Evolutionary conservation across 2,329 filamentous ascomycete genomes (phyloP), one percentile per base, ranked within the genome.

Genomic region (Penicillium occitanis): DNA sequence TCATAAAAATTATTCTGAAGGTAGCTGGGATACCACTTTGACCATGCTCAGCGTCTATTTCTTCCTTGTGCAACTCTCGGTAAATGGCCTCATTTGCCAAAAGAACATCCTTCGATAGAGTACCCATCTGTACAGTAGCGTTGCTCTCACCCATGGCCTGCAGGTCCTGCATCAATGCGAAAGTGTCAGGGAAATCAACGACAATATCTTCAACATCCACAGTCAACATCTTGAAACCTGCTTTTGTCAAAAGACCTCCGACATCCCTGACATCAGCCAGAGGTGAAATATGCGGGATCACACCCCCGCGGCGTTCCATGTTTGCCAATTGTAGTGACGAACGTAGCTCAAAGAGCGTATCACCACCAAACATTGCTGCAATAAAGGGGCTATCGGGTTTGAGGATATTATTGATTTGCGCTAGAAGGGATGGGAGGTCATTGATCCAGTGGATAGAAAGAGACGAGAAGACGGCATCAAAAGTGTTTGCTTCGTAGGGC

Each of bases 191-290:
- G 75, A 93, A 99, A 76, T 97, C 93, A 35, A 99, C 92, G 33
- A 98, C 88, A 61, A 99, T 96, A 78, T 99, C 95, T 78, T 99
- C 96, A 14, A 99, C 90, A 73, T 99, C 95, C 0, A 99, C 93
- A 0, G 96, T 99, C 72, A 98, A 83, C 83, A 99, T 90, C 78
- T 93, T 96, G 83, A 98, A 99, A 19, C 93, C 93, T 0, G 94
- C 91, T 69, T 90, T 89, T 71, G 91, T 91, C 68, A 99, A 81
- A 63, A 99, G 81, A 1, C 93, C 93, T 1, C 95, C 95, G 0
- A 98, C 87, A 75, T 99, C 96, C 19, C 91, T 86, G 10, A 97
- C 92, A 77, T 99, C 93, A 0, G 94, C 95, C 22, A 99, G 79
- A 2, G 95, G 95, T 3, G 92, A 97, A 28, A 97, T 90, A 74